Conservation (phyloP, 2,329 filamentous ascomycete species). For the Sporothrix euskadiensis region DNA sequence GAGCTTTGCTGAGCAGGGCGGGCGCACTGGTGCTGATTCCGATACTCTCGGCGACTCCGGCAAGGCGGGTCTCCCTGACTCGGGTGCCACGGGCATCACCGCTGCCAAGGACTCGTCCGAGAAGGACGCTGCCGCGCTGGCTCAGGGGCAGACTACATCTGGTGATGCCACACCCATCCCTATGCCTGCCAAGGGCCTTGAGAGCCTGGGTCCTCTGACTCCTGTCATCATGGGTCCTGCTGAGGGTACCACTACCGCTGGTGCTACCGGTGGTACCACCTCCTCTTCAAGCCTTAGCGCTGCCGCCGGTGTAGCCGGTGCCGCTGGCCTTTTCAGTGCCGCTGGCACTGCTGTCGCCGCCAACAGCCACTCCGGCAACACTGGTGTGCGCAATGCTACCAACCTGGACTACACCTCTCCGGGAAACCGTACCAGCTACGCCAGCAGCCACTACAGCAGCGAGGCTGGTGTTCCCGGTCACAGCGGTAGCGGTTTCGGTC, state of each 20-base stretch:
- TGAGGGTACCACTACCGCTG: not conserved
- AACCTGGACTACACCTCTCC: constrained; percentile 7
- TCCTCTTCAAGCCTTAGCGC: not conserved
- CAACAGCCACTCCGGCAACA: not conserved
- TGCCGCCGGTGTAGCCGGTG: not conserved
- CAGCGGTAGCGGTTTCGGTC: constrained; percentile 17
- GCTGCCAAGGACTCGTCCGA: not conserved
- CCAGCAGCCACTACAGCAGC: constrained; percentile 34
- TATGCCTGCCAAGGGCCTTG: constrained; percentile 25
- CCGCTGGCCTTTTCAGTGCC: not conserved
- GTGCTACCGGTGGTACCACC: not conserved
- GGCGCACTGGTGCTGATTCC: not conserved
- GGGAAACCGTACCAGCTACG: constrained; percentile 21
- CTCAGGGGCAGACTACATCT: not conserved
- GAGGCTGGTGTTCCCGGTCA: constrained; percentile 5
- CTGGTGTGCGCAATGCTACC: not conserved
- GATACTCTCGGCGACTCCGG: not conserved
- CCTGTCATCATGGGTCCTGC: constrained; percentile 16
- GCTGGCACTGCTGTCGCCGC: constrained; percentile 7
- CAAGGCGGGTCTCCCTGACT: not conserved
- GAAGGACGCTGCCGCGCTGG: not conserved
- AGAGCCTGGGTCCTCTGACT: constrained; percentile 8
- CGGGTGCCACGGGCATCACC: not conserved
- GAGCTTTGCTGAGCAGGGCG: not conserved
- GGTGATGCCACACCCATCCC: constrained; percentile 19